Conservation (phyloP, 306 rosid genomes). For the Biancaea sappan region DNA sequence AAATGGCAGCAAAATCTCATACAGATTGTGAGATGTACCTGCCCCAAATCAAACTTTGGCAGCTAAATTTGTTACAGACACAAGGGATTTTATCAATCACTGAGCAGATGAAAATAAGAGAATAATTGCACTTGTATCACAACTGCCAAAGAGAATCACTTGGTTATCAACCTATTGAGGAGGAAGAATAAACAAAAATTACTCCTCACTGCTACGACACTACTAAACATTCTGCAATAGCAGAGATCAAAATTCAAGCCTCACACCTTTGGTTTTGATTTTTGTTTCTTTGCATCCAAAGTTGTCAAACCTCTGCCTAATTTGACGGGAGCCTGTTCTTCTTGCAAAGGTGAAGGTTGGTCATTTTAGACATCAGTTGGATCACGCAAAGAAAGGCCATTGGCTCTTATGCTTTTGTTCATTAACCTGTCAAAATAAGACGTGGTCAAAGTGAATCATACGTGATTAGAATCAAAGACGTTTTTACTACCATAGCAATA, state of each 20-base stretch:
- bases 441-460: slow-evolving; percentile 22
- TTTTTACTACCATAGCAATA: not conserved
- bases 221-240: not conserved
- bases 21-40: too few relatives aligned
- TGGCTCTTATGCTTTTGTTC: slow-evolving; percentile 87
- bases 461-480: not conserved
- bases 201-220: too few relatives aligned
- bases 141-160: too few relatives aligned
- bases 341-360: slow-evolving; percentile 36
- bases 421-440: slow-evolving; percentile 54
- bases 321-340: slow-evolving; percentile 72
- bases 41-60: too few relatives aligned
- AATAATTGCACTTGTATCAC: too few relatives aligned
- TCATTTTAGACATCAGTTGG: slow-evolving; percentile 37
- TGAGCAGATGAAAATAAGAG: too few relatives aligned
- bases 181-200: too few relatives aligned
- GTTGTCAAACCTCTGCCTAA: slow-evolving; percentile 80
- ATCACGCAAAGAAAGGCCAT: slow-evolving; percentile 39
- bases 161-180: too few relatives aligned
- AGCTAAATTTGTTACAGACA: too few relatives aligned
- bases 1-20: too few relatives aligned
- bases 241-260: slow-evolving; percentile 50
- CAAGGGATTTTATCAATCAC: too few relatives aligned
- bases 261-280: slow-evolving; percentile 67
- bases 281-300: slow-evolving; percentile 80